Evolutionary conservation across 208 protist species (phyloP).

Genomic region (Acanthamoeba culbertsoni): DNA sequence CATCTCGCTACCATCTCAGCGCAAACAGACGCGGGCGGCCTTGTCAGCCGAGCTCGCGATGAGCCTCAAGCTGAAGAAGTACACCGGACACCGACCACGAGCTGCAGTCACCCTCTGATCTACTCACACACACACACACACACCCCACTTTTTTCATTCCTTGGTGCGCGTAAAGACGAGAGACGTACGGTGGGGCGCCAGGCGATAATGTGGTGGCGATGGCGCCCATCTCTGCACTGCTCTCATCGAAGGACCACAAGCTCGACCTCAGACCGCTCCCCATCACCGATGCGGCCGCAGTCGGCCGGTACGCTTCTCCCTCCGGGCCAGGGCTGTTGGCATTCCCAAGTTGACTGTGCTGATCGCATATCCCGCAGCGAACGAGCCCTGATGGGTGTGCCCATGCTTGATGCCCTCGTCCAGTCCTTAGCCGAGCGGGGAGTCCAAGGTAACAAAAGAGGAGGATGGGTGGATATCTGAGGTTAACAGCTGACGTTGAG

Average conservation of each 20-base stretch:
- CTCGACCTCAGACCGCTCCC: neutral
- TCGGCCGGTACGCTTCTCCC: neutral
- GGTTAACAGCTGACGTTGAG: neutral
- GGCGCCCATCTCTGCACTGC: neutral
- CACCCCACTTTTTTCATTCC: no score
- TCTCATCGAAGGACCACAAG: conserved; percentile 8
- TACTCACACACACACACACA: neutral
- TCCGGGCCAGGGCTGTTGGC: no score
- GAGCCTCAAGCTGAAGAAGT: neutral
- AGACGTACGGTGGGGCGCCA: neutral
- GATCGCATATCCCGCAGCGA: neutral
- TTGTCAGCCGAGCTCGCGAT: neutral
- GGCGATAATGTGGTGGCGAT: neutral
- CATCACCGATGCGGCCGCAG: neutral
- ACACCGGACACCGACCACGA: no score
- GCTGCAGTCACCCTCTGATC: neutral
- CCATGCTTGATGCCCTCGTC: neutral
- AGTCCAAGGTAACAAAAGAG: neutral
- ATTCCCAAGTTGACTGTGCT: neutral
- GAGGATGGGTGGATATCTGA: no score
- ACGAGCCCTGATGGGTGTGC: neutral
- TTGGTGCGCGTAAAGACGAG: no score
- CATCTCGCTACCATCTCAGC: neutral
- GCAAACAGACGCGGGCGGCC: neutral
- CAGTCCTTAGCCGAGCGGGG: neutral